Base-by-base conservation (phyloP, 768 basidiomycete species). In the Mycena vitilis region DNA sequence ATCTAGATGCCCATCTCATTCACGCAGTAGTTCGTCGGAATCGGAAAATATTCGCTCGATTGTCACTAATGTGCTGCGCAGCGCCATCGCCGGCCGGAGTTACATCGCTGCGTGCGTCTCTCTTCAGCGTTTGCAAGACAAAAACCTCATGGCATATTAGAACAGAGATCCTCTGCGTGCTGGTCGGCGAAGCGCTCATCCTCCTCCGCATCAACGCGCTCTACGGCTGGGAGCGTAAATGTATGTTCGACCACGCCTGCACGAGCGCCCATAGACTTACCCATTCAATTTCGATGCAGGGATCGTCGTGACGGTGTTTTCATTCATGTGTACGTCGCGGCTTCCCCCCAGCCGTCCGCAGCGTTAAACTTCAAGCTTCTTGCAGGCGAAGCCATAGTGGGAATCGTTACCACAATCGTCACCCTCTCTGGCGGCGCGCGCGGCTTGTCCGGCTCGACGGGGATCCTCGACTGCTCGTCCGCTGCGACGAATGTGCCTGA, bases 211-310 rank as follows among this genome's bases (percentile, higher is more conserved):
- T 65, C 34, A 65, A 65, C 15, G 64, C 56, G 4, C 34, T 65
- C 5, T 65, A 65, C 37, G 64, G 64, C 23, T 65, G 64, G 64
- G 51, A 36, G 20, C 56, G 64, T 25, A 42, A 37, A 64, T 64
- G 63, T 64, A 55, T 13, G 20, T 30, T n/a, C n/a, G 2, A 5
- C 30, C 11, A 48, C n/a, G 15, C 25, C 30, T 34, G 20, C 25
- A 36, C 45, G 9, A 16, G 15, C 15, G n/a, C 12, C 42, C 23
- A 36, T 9, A 34, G 10, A 9, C 11, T 40, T 10, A 40, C 40
- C 37, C 38, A 34, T 54, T 7, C n/a, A 30, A 55, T n/a, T 55
- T 8, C 2, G 3, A 38, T 22, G 11, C 25, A 55, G 54, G 54
- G 54, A 22, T 55, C 37, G 18, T 55, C 16, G 11, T 22, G 37